These are phyloP conservation scores for Xylariaceae sp. DNA, from an alignment of 2,329 filamentous ascomycete genomes.

Conservation along the genomic window DNA sequence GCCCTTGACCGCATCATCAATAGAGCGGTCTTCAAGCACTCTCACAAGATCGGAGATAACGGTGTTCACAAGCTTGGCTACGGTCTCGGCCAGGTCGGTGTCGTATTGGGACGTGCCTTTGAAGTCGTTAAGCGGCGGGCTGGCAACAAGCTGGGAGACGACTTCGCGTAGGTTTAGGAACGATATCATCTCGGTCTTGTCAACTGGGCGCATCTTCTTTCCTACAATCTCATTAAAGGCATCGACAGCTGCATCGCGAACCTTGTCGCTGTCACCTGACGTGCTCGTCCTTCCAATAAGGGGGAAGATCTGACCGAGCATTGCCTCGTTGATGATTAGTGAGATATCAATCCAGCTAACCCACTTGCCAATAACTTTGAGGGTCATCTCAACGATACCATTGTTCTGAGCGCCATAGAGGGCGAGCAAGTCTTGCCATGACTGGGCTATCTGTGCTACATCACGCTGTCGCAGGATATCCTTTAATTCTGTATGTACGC, in stretches of 20 bases:
- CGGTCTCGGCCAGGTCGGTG: conserved; percentile 88
- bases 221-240: conserved; percentile 92
- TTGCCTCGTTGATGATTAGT: conserved; percentile 82
- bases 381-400: conserved; percentile 74
- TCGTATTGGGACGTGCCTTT: conserved; percentile 84
- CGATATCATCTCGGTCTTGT: conserved; percentile 90
- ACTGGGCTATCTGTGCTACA: conserved; percentile 78
- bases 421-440: conserved; percentile 86
- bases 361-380: conserved; percentile 93
- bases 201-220: conserved; percentile 93
- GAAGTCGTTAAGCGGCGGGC: conserved; percentile 71
- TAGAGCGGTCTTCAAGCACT: conserved; percentile 65
- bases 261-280: conserved; percentile 63
- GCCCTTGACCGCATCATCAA: conserved; percentile 58
- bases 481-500: conserved; percentile 83
- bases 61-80: conserved; percentile 92
- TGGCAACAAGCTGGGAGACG: conserved; percentile 77
- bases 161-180: conserved; percentile 86
- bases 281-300: conserved; percentile 71
- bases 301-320: conserved; percentile 79
- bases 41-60: conserved; percentile 81
- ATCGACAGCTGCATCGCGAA: conserved; percentile 86
- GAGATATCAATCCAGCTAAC: conserved; percentile 98
- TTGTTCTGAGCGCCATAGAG: conserved; percentile 69
- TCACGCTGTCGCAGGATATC: conserved; percentile 83